Conservation (phyloP, 176 grass and related monocot species). For the Themeda triandra region DNA sequence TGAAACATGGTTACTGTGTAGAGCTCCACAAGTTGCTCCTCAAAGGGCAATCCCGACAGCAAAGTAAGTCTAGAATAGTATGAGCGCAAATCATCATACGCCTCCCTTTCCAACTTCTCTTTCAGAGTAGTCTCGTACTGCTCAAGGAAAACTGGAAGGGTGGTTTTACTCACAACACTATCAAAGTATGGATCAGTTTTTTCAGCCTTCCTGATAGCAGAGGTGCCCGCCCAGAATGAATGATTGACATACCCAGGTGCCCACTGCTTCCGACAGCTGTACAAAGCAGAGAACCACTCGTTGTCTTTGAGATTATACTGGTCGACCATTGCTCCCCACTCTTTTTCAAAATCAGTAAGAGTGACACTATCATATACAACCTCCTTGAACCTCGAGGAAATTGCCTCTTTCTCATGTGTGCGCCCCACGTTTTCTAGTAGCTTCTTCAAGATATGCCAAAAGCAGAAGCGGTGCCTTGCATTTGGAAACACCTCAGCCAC, state of each 20-base stretch:
- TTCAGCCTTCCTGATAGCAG: constrained; percentile 69
- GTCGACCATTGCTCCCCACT: constrained; percentile 71
- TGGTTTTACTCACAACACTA: constrained; percentile 70
- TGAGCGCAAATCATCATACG: constrained; percentile 87
- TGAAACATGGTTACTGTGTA: constrained; percentile 88
- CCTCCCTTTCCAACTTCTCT: constrained; percentile 79
- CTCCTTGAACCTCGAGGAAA: constrained; percentile 69
- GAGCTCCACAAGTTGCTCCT: constrained; percentile 79
- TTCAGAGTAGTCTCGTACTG: constrained; percentile 66
- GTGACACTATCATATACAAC: constrained; percentile 81
- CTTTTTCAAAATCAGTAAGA: constrained; percentile 73
- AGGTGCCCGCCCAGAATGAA: constrained; percentile 84
- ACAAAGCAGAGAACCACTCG: constrained; percentile 69
- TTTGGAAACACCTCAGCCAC: constrained; percentile 62
- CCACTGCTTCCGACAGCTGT: constrained; percentile 74
- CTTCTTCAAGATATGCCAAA: constrained; percentile 86
- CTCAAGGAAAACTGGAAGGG: constrained; percentile 74
- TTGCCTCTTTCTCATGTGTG: constrained; percentile 65
- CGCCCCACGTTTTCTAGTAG: constrained; percentile 64
- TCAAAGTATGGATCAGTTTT: constrained; percentile 84
- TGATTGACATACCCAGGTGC: constrained; percentile 80
- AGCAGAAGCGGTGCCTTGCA: constrained; percentile 63
- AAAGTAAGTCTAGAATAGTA: constrained; percentile 79
- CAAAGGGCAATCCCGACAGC: constrained; percentile 75
- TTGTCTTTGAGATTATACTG: constrained; percentile 78